A percentile compares a stretch with the other conserved stretches of the same genome.
Evolutionary conservation across 2,329 filamentous ascomycete species (phyloP).

Genomic region (Colletotrichum musicola): DNA sequence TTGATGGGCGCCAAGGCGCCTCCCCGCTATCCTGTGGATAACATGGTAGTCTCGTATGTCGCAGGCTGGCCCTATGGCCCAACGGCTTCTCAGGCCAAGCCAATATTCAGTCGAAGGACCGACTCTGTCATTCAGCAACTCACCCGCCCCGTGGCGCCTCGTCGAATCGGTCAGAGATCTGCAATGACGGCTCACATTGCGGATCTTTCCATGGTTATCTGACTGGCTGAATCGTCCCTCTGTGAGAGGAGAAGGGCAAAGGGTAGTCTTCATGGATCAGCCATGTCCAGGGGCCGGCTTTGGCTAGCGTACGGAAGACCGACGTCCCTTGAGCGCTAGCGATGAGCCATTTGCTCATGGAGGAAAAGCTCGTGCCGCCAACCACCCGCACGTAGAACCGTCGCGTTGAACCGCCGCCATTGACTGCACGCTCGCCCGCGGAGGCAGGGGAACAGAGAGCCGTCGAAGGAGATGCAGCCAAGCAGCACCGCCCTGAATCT

Average conservation of each 20-base stretch:
- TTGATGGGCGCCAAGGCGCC: not conserved
- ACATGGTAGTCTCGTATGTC: not conserved
- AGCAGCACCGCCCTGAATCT: not conserved
- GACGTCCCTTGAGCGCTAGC: conserved; percentile 14
- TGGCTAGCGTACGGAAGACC: conserved; percentile 15
- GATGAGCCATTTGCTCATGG: not conserved
- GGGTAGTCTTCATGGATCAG: not conserved
- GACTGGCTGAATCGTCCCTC: conserved; percentile 11
- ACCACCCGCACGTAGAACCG: not conserved
- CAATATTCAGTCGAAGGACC: not conserved
- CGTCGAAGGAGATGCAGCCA: conserved; percentile 1
- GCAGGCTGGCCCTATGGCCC: conserved; percentile 3
- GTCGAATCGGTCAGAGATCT: conserved; percentile 2
- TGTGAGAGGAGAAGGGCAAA: not conserved
- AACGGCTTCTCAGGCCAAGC: not conserved
- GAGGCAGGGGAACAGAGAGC: not conserved
- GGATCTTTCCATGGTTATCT: conserved; percentile 4
- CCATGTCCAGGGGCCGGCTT: conserved; percentile 1
- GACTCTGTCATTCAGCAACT: not conserved
- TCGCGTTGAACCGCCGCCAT: not conserved
- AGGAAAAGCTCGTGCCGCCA: conserved; percentile 7
- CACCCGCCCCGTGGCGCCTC: not conserved
- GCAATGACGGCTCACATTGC: conserved; percentile 5
- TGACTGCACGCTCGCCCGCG: not conserved
- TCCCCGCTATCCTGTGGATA: not conserved